Conservation (phyloP, 176 grass and related monocot species). For the Eleusine indica region DNA sequence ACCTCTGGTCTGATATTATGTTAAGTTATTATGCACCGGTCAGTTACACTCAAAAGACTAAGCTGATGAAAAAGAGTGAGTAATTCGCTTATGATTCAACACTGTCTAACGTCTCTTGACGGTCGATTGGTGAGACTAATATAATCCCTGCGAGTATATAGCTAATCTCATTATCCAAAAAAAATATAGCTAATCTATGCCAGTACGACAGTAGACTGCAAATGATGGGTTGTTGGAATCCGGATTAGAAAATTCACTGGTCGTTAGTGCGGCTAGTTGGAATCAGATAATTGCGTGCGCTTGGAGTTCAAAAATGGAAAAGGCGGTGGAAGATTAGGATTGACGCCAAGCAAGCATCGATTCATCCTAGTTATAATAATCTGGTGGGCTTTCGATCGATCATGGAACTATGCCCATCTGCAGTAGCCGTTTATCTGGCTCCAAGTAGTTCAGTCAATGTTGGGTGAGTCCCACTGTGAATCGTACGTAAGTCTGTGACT, state of each 20-base stretch:
- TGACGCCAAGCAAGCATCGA: constrained; percentile 27
- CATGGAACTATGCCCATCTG: not conserved
- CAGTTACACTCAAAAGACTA: too few species aligned
- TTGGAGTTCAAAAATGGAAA: not conserved
- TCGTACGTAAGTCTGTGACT: not conserved
- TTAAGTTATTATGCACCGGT: too few species aligned
- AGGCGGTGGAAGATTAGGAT: constrained; percentile 32
- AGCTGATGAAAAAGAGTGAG: too few species aligned
- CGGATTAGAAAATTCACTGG: not conserved
- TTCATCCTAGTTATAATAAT: not conserved
- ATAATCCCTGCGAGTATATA: not conserved
- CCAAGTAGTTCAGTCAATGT: not conserved
- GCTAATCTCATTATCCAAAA: constrained; percentile 10
- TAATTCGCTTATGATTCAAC: too few species aligned
- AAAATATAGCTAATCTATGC: constrained; percentile 24
- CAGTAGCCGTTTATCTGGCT: too few species aligned
- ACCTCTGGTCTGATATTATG: too few species aligned
- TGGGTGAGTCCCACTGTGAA: constrained; percentile 12
- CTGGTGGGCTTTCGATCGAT: not conserved
- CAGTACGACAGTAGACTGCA: not conserved
- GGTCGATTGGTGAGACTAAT: too few species aligned
- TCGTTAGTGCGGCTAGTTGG: constrained; percentile 4
- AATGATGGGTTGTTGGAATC: not conserved
- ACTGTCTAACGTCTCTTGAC: too few species aligned
- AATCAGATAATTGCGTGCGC: not conserved